These are phyloP conservation scores for Candida xiaguanensis DNA, from an alignment of 805 yeast species.

Conservation along the genomic window DNA sequence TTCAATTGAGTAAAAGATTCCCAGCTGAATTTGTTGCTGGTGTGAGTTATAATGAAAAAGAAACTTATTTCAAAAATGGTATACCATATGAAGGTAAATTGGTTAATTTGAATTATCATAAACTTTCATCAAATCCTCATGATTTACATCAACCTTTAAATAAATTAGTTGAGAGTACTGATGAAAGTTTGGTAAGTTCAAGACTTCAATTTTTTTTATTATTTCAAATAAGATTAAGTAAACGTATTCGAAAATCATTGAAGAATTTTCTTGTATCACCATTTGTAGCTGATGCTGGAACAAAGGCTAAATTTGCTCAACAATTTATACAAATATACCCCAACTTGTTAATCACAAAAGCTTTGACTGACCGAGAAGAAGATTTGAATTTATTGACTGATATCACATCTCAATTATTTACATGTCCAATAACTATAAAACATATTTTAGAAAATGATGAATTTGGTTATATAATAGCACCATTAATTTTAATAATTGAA, in stretches of 20 bases:
- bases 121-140: slow-evolving; percentile 13
- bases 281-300: slow-evolving; percentile 46
- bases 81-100: slow-evolving; percentile 25
- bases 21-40: slow-evolving; percentile 22
- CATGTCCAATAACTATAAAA: slow-evolving; percentile 42
- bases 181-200: slow-evolving; percentile 30
- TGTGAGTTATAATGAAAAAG: slow-evolving; percentile 14
- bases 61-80: slow-evolving; percentile 30
- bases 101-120: slow-evolving; percentile 19
- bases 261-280: slow-evolving; percentile 52
- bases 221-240: slow-evolving; percentile 59
- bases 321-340: slow-evolving; percentile 57
- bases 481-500: slow-evolving; percentile 42
- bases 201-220: slow-evolving; percentile 56
- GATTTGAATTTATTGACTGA: slow-evolving; percentile 31
- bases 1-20: slow-evolving; percentile 27
- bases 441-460: slow-evolving; percentile 36
- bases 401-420: slow-evolving; percentile 37
- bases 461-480: slow-evolving; percentile 44
- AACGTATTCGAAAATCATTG: slow-evolving; percentile 45
- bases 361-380: slow-evolving; percentile 51
- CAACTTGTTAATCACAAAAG: slow-evolving; percentile 43
- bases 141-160: slow-evolving; percentile 15
- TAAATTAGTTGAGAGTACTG: slow-evolving; percentile 13
- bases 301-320: slow-evolving; percentile 46